Conservation (phyloP, 2,329 filamentous ascomycete genomes). For the Aureobasidium subglaciale region DNA sequence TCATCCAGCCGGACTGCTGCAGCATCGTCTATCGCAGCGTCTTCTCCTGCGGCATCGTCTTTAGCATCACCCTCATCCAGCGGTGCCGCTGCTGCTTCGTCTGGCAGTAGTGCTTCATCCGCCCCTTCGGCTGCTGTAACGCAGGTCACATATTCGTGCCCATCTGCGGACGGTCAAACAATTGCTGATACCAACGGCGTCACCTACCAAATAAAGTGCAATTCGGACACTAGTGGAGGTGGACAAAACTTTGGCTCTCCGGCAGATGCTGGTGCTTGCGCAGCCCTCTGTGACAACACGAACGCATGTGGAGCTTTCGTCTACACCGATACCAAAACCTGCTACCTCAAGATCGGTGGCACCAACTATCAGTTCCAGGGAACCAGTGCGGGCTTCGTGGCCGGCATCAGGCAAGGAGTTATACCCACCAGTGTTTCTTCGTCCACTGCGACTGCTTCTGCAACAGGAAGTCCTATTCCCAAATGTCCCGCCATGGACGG, state of each 20-base stretch:
- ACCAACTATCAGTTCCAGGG: background rate
- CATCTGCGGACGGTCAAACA: background rate
- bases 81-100: background rate
- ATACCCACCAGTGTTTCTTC: too few relatives aligned
- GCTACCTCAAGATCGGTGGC: background rate
- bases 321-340: slow-evolving; percentile 16
- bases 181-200: slow-evolving; percentile 1
- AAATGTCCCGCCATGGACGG: slow-evolving; percentile 17
- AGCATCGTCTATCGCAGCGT: background rate
- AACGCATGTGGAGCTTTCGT: slow-evolving; percentile 19
- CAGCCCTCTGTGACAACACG: slow-evolving; percentile 18
- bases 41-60: background rate
- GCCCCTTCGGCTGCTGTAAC: background rate
- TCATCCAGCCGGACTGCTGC: background rate
- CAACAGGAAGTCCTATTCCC: background rate
- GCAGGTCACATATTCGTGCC: slow-evolving; percentile 9
- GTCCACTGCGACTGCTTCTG: background rate
- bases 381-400: background rate
- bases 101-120: background rate
- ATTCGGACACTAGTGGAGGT: background rate
- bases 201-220: slow-evolving; percentile 5
- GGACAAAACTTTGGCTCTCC: background rate
- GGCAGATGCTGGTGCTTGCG: slow-evolving; percentile 17
- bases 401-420: background rate
- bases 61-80: too few relatives aligned